Conservation (phyloP, 139 green algal genomes). For the Chlamydomonas applanata region DNA sequence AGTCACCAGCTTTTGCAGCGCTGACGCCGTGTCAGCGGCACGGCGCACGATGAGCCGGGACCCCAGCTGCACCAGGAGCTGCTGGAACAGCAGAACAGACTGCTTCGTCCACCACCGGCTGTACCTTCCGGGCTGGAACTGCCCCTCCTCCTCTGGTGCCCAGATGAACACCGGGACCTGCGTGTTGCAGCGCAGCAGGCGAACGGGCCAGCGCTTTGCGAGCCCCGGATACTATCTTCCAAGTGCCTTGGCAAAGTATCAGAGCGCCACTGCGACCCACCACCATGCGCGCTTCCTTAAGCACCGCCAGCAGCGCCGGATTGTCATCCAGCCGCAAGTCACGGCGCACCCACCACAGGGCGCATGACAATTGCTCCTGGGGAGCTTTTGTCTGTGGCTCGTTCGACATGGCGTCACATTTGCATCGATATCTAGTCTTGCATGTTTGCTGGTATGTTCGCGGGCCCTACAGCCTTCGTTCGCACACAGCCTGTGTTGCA, state of each 20-base stretch:
- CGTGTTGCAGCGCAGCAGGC: background rate
- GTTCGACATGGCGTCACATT: no score
- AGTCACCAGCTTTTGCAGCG: conserved; percentile 55
- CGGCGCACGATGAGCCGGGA: conserved; percentile 66
- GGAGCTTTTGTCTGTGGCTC: no score
- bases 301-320: conserved; percentile 67
- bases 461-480: no score
- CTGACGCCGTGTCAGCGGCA: conserved; percentile 44
- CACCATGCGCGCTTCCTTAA: conserved; percentile 52
- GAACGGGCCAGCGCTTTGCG: background rate
- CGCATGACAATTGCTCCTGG: no score
- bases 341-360: conserved; percentile 63
- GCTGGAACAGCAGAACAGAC: conserved; percentile 22
- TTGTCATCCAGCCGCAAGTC: conserved; percentile 84
- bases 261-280: conserved; percentile 36
- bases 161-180: conserved; percentile 89
- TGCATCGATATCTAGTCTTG: no score
- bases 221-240: background rate
- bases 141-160: conserved; percentile 89
- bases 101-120: conserved; percentile 62
- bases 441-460: no score
- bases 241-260: background rate
- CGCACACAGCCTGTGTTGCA: no score
- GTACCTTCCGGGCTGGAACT: conserved; percentile 87
- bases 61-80: conserved; percentile 67